Percentiles rank a stretch among this genome's conserved stretches.
phyloP scores from a whole-genome alignment of 495 filamentous ascomycete species.

The Daldinia loculata region DNA sequence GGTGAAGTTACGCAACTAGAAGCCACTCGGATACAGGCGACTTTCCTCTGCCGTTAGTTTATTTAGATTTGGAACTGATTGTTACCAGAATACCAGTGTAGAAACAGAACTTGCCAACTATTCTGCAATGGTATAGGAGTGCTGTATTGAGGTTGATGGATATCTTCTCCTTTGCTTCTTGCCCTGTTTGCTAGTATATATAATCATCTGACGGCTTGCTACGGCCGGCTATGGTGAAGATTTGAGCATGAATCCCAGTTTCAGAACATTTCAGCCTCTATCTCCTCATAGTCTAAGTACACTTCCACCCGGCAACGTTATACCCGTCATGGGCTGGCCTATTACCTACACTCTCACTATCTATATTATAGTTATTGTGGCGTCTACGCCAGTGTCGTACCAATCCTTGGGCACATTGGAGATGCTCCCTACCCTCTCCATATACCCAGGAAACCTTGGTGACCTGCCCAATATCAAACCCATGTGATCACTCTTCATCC shows the following conservation, averaged over 20 bases:
- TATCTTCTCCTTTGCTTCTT: not conserved
- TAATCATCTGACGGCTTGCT: not conserved
- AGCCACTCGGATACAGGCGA: not conserved
- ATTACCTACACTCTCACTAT: not conserved
- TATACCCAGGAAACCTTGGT: constrained; percentile 16
- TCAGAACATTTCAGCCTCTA: not conserved
- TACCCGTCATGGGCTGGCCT: not conserved
- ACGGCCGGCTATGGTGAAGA: not conserved
- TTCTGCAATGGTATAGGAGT: not conserved
- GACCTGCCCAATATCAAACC: constrained; percentile 26
- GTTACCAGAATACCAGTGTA: not conserved
- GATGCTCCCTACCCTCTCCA: constrained; percentile 27
- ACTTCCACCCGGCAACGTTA: not conserved
- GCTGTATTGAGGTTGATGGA: not conserved
- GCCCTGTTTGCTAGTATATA: not conserved
- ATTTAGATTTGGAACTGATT: not conserved
- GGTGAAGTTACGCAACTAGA: not conserved
- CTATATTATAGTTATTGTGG: constrained; percentile 27
- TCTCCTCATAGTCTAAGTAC: not conserved
- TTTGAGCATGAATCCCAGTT: not conserved
- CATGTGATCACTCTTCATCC: constrained; percentile 22
- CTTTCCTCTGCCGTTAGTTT: not conserved
- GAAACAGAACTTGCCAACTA: not conserved
- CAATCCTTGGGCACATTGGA: constrained; percentile 22
- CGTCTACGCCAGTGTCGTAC: constrained; percentile 22